These are phyloP conservation scores for Beauveria bassiana DNA, from an alignment of 2,329 filamentous ascomycete genomes.

Conservation along the genomic window DNA sequence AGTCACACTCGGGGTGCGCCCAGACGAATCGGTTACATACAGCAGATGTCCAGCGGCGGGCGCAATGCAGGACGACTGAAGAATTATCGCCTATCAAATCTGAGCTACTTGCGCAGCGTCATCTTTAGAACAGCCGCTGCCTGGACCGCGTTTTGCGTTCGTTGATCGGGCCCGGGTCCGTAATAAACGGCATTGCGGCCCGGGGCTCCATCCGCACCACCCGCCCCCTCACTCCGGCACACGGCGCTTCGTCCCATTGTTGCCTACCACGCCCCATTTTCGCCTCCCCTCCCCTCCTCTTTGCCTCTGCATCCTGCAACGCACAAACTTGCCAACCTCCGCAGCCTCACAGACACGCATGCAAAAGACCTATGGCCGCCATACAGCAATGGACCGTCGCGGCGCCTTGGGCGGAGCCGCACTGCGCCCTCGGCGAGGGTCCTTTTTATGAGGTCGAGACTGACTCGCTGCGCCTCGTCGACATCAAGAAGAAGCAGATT, in stretches of 20 bases:
- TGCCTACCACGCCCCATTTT: background rate
- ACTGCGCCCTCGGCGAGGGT: conserved; percentile 64
- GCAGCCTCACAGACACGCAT: background rate
- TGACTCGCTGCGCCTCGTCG: conserved; percentile 66
- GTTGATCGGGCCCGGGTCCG: background rate
- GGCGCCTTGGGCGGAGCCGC: conserved; percentile 49
- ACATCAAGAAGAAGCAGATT: conserved; percentile 71
- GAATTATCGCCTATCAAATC: too few relatives aligned
- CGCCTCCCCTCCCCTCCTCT: background rate
- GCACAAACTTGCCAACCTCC: background rate
- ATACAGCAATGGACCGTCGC: conserved; percentile 44
- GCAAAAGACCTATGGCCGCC: conserved; percentile 22
- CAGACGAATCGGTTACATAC: too few relatives aligned
- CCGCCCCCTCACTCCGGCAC: too few relatives aligned
- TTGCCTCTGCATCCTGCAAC: background rate
- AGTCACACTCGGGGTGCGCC: too few relatives aligned
- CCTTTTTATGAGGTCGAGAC: conserved; percentile 63
- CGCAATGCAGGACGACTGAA: too few relatives aligned
- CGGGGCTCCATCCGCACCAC: background rate
- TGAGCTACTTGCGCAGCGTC: too few relatives aligned
- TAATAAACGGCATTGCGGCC: background rate
- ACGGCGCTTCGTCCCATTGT: too few relatives aligned
- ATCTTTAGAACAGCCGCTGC: too few relatives aligned
- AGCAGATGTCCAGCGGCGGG: too few relatives aligned
- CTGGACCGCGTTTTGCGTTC: too few relatives aligned